Evolutionary conservation across 805 yeast genomes (phyloP), one percentile per base, ranked within the genome.

Genomic region (Lipomyces yamadae): DNA sequence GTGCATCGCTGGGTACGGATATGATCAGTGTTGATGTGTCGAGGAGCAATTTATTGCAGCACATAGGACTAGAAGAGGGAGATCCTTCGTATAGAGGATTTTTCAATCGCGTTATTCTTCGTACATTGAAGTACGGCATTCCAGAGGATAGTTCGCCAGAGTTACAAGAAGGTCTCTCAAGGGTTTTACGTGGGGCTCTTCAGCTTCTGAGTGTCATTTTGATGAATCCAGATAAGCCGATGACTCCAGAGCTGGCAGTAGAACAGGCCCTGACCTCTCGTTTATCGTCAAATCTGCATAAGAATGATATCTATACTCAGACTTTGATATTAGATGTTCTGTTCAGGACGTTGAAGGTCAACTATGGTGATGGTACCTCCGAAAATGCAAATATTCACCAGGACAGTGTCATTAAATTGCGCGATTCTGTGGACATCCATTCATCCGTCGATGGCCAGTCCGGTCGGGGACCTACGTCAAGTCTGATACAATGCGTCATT

Each of bases 1-100:
- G 82, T 48, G 84, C 84, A 6, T 76, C 83, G 6, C 83, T 90
- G 72, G 82, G 81, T 33, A 78, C 83, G 34, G 93, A 90, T 68
- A 75, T 88, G 58, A 86, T 88, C 8, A 67, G 70, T 24, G 71
- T 68, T 30, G 71, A 68, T 39, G 70, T 65, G 33, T 68, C 71
- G 15, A 59, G 70, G 57, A 66, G 71, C 55, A 68, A 68, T 42
- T 45, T 68, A 42, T 34, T 68, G 57, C 71, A 68, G 37, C 71
- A 68, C 55, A 68, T 68, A 29, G 71, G 71, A 3, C 65, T 68
- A 15, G 71, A 68, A 39, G 70, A 68, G 8, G 71, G 71, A 13
- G 71, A 68, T 57, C 71, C 71, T 11, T 67, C 71, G 13, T 68
- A 68, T 53, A 53, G 71, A 15, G 71, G 71, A 4, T 68, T 68